Percentiles rank a stretch among this genome's conserved stretches.
phyloP scores from a whole-genome alignment of 257 asterid genomes.

The Nicotiana attenuata region DNA sequence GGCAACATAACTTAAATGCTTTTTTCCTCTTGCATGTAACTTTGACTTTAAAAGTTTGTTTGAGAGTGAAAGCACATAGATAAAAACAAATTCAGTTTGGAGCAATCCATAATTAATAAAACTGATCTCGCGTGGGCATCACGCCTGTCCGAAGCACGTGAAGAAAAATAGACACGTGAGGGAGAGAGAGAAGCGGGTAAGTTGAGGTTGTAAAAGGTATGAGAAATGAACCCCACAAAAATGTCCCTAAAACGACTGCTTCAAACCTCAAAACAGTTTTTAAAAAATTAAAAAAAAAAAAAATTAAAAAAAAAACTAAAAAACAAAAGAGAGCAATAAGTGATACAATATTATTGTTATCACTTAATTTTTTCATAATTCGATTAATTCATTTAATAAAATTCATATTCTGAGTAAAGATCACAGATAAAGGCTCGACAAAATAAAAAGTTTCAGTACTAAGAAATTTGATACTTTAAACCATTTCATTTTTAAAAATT shows the following conservation, averaged over 20 bases:
- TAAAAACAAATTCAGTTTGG: neutral
- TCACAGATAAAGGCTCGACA: no score
- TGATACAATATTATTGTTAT: no score
- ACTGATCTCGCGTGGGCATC: neutral
- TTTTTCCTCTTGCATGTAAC: neutral
- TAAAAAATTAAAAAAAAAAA: no score
- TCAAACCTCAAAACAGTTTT: neutral
- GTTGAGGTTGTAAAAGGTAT: neutral
- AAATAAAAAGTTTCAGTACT: no score
- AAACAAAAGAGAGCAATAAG: no score
- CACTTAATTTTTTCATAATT: no score
- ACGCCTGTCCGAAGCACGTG: neutral
- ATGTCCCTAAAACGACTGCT: conserved; percentile 1
- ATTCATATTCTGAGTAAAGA: no score
- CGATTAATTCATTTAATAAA: no score
- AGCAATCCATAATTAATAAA: neutral
- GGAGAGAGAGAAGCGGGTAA: neutral
- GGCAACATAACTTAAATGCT: neutral
- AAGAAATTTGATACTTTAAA: no score
- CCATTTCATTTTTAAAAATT: no score
- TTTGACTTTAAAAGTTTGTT: neutral
- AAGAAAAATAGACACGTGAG: neutral
- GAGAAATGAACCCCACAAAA: neutral
- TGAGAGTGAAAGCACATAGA: neutral
- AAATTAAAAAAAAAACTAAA: no score